Percentiles rank a stretch among this genome's conserved stretches.
Evolutionary conservation across 495 filamentous ascomycete genomes (phyloP).

Genomic region (Hypoxylon trugodes): DNA sequence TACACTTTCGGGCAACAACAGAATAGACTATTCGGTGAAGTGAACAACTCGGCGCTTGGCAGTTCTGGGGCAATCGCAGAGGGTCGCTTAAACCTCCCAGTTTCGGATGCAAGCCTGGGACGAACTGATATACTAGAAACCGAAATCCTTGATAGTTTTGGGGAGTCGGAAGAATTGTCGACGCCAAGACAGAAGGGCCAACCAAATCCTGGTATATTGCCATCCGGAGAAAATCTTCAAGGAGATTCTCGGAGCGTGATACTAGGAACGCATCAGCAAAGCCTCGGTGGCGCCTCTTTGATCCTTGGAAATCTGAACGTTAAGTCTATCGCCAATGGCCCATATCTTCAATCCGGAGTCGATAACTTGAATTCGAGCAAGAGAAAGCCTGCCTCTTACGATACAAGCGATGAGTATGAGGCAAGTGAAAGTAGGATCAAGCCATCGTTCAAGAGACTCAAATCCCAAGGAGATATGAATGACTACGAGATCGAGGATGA

Average conservation of each 20-base stretch:
- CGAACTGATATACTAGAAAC: slow-evolving; percentile 46
- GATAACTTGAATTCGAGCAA: slow-evolving; percentile 54
- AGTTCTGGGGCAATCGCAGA: slow-evolving; percentile 61
- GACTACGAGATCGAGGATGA: slow-evolving; percentile 19
- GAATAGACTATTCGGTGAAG: slow-evolving; percentile 80
- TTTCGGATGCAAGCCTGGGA: slow-evolving; percentile 42
- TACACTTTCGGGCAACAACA: slow-evolving; percentile 49
- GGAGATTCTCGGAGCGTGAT: slow-evolving; percentile 50
- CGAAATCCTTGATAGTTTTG: slow-evolving; percentile 55
- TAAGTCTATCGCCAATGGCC: slow-evolving; percentile 44
- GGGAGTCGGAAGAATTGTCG: slow-evolving; percentile 45
- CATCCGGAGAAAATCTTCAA: slow-evolving; percentile 36
- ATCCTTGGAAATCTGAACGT: slow-evolving; percentile 54
- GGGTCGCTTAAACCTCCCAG: slow-evolving; percentile 56
- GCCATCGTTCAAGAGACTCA: slow-evolving; percentile 56
- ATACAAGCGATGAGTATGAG: slow-evolving; percentile 50
- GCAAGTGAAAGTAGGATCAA: slow-evolving; percentile 27
- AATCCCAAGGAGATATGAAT: slow-evolving; percentile 46
- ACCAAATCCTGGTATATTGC: slow-evolving; percentile 14
- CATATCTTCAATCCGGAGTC: slow-evolving; percentile 9
- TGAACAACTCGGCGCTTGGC: slow-evolving; percentile 72
- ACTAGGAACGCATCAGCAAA: slow-evolving; percentile 51
- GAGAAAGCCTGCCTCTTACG: slow-evolving; percentile 51
- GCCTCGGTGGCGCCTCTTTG: slow-evolving; percentile 53
- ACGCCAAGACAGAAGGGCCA: slow-evolving; percentile 47